These are phyloP conservation scores for Claviceps spartinae DNA, from an alignment of 2,329 filamentous ascomycete species.

Conservation along the genomic window DNA sequence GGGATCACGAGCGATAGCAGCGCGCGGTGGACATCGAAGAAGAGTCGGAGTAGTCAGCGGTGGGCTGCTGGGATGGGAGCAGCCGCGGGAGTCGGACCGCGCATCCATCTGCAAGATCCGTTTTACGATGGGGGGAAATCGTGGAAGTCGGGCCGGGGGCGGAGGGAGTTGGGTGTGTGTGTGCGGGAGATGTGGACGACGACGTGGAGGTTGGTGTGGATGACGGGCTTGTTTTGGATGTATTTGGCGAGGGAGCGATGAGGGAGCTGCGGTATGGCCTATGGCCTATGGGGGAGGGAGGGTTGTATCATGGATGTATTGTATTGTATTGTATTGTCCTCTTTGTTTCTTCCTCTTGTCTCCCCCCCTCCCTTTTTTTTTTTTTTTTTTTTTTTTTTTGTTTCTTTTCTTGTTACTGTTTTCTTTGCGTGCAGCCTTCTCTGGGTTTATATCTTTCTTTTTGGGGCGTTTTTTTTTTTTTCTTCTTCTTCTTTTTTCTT, in stretches of 20 bases:
- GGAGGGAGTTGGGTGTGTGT: slow-evolving; percentile 30
- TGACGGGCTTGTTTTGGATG: slow-evolving; percentile 50
- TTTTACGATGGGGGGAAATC: slow-evolving; percentile 26
- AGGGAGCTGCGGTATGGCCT: neutral
- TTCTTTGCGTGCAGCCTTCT: too few relatives aligned
- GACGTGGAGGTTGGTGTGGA: slow-evolving; percentile 47
- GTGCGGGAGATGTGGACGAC: slow-evolving; percentile 47
- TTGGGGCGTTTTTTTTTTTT: too few relatives aligned
- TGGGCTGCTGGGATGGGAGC: slow-evolving; percentile 28
- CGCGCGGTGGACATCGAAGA: slow-evolving; percentile 14
- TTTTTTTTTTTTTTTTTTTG: too few relatives aligned
- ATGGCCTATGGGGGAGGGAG: too few relatives aligned
- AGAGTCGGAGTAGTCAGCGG: slow-evolving; percentile 13
- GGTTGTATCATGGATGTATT: too few relatives aligned
- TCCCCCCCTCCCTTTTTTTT: too few relatives aligned
- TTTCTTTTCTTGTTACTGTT: too few relatives aligned
- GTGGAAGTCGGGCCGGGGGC: slow-evolving; percentile 15
- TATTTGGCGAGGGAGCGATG: slow-evolving; percentile 53
- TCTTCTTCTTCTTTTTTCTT: too few relatives aligned
- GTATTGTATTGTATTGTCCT: neutral
- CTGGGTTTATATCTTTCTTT: too few relatives aligned
- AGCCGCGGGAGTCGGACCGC: slow-evolving; percentile 28
- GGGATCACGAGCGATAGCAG: slow-evolving; percentile 9
- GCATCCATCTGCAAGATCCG: slow-evolving; percentile 37
- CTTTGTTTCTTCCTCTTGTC: neutral